Evolutionary conservation across 768 basidiomycete species (phyloP).

Genomic region (Coprinopsis sp.): DNA sequence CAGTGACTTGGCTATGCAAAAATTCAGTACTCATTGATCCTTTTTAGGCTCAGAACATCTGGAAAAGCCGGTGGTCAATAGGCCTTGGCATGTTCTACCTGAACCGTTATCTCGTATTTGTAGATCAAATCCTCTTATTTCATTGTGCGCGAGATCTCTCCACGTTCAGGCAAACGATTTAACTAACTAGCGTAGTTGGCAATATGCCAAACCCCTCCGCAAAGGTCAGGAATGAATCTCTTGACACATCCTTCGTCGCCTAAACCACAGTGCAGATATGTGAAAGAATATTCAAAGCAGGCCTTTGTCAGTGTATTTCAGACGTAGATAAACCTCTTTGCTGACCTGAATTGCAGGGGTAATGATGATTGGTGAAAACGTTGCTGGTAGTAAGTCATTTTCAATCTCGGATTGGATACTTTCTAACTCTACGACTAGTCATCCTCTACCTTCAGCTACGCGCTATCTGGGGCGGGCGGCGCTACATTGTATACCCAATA

Average conservation of each 20-base stretch:
- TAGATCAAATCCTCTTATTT: background rate
- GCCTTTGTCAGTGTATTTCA: too few relatives aligned
- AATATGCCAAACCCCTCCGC: too few relatives aligned
- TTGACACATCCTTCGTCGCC: too few relatives aligned
- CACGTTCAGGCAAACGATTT: too few relatives aligned
- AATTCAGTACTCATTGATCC: too few relatives aligned
- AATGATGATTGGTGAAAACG: background rate
- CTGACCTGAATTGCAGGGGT: too few relatives aligned
- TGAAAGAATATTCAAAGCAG: too few relatives aligned
- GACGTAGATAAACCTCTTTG: too few relatives aligned
- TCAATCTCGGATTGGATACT: background rate
- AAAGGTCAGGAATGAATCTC: too few relatives aligned
- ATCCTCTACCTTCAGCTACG: conserved; percentile 1
- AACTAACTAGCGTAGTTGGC: too few relatives aligned
- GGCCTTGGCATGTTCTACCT: background rate
- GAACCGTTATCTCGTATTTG: background rate
- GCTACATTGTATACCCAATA: background rate
- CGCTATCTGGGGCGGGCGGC: background rate
- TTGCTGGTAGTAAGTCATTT: background rate
- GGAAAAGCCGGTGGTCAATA: background rate
- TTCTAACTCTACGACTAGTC: background rate
- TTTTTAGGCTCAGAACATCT: background rate
- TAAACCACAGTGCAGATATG: too few relatives aligned
- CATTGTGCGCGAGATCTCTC: background rate
- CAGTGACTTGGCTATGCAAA: background rate